phyloP scores from a whole-genome alignment of 2,329 filamentous ascomycete species.

The Alternaria metachromatica region DNA sequence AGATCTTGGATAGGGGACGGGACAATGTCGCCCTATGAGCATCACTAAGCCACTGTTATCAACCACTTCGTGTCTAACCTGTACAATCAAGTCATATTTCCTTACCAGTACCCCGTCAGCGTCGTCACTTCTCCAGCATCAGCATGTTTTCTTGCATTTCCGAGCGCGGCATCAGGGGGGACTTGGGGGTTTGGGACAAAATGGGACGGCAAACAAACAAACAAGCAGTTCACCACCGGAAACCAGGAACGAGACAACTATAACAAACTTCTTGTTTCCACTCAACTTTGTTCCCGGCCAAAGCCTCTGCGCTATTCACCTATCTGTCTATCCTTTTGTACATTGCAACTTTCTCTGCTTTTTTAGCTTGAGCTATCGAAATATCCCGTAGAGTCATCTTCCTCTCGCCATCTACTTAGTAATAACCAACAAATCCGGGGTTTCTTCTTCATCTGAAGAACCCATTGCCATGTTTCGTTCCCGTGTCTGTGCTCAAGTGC shows the following conservation, averaged over 20 bases:
- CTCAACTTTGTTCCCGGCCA: not conserved
- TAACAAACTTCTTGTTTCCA: not conserved
- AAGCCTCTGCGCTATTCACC: not conserved
- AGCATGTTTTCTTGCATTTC: slow-evolving; percentile 4
- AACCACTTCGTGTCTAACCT: not conserved
- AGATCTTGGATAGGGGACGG: slow-evolving; percentile 45
- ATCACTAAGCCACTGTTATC: not conserved
- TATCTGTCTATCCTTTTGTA: not conserved
- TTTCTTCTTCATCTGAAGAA: not conserved
- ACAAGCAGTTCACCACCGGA: not conserved
- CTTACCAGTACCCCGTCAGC: slow-evolving; percentile 6
- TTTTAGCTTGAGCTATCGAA: not conserved
- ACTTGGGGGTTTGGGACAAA: not conserved
- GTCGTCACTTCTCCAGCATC: not conserved
- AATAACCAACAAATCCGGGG: not conserved
- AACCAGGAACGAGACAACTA: not conserved
- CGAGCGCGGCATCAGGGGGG: not conserved
- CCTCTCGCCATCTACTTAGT: not conserved
- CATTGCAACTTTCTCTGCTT: not conserved
- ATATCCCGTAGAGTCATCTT: not conserved
- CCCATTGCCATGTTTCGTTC: not conserved
- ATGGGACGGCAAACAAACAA: not conserved
- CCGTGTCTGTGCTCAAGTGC: not conserved
- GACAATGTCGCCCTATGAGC: slow-evolving; percentile 28
- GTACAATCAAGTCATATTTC: not conserved